phyloP scores from a whole-genome alignment of 352 stramenopile species.

The Globisporangium abappressorium region DNA sequence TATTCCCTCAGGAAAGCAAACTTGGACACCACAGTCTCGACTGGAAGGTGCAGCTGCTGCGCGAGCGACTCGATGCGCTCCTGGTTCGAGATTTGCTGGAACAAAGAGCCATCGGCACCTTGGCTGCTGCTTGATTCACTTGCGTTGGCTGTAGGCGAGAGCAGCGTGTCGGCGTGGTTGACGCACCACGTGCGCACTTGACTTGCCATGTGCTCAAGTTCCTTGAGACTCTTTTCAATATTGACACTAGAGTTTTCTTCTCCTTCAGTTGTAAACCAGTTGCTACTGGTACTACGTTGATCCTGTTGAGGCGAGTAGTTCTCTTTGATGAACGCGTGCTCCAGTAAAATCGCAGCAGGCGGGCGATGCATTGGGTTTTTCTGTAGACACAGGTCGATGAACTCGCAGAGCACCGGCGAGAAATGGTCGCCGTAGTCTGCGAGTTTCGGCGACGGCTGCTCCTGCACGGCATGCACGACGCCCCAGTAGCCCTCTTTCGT shows the following conservation, averaged over 20 bases:
- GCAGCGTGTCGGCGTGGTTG: conserved; percentile 39
- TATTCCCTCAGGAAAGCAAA: conserved; percentile 56
- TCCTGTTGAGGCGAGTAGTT: conserved; percentile 34
- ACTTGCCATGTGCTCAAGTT: conserved; percentile 46
- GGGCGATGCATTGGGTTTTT: conserved; percentile 74
- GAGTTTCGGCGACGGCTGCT: conserved; percentile 68
- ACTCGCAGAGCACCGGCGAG: conserved; percentile 69
- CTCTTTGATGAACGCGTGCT: conserved; percentile 69
- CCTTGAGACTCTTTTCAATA: conserved; percentile 28
- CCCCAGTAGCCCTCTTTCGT: conserved; percentile 87
- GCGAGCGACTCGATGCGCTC: conserved; percentile 43
- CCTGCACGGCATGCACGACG: conserved; percentile 82
- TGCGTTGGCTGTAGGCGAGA: conserved; percentile 19
- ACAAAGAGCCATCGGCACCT: conserved; percentile 1
- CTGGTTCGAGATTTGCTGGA: conserved; percentile 24
- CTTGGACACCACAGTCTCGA: conserved; percentile 44
- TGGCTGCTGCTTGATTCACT: neutral
- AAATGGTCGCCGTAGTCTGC: conserved; percentile 62
- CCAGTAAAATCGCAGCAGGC: conserved; percentile 43
- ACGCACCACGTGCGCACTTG: conserved; percentile 57
- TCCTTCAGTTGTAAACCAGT: neutral
- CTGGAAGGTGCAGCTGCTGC: conserved; percentile 46
- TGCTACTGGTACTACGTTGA: conserved; percentile 21
- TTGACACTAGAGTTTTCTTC: conserved; percentile 9
- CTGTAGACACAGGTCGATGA: conserved; percentile 73